These are phyloP conservation scores for Beauveria caledonica DNA, from an alignment of 2,329 filamentous ascomycete species.

Conservation along the genomic window DNA sequence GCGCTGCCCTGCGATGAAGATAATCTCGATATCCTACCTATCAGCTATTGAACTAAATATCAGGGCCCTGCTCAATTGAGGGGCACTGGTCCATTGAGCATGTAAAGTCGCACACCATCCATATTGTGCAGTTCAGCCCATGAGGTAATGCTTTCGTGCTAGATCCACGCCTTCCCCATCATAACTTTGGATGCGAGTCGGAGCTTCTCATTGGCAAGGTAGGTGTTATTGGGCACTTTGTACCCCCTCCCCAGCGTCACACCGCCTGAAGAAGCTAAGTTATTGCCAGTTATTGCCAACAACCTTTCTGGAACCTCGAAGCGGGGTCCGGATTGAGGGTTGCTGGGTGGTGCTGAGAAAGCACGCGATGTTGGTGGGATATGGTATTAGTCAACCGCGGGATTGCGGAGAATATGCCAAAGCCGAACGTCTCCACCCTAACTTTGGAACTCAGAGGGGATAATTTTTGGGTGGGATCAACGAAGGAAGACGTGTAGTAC, in stretches of 20 bases:
- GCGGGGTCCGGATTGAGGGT: not conserved
- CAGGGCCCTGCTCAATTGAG: not conserved
- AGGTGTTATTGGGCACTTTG: too few relatives aligned
- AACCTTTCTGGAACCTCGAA: not conserved
- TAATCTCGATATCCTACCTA: not conserved
- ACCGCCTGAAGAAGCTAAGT: not conserved
- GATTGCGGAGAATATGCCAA: not conserved
- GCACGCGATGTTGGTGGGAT: conserved; percentile 6
- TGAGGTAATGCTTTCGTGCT: not conserved
- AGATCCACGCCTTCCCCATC: not conserved
- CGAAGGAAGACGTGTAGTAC: too few relatives aligned
- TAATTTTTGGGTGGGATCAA: too few relatives aligned
- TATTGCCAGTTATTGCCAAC: not conserved
- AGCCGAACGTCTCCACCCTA: not conserved
- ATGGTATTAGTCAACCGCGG: conserved; percentile 1
- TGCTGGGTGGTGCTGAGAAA: not conserved
- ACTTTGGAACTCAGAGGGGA: not conserved
- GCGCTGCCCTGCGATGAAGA: not conserved
- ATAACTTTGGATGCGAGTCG: not conserved
- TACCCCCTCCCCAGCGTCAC: not conserved
- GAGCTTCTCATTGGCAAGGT: not conserved
- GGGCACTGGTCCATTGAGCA: not conserved
- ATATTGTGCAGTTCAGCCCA: not conserved
- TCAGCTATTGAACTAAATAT: not conserved
- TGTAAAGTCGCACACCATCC: not conserved